Base-by-base conservation (phyloP, 805 yeast species). In the Kazachstania bromeliacearum region DNA sequence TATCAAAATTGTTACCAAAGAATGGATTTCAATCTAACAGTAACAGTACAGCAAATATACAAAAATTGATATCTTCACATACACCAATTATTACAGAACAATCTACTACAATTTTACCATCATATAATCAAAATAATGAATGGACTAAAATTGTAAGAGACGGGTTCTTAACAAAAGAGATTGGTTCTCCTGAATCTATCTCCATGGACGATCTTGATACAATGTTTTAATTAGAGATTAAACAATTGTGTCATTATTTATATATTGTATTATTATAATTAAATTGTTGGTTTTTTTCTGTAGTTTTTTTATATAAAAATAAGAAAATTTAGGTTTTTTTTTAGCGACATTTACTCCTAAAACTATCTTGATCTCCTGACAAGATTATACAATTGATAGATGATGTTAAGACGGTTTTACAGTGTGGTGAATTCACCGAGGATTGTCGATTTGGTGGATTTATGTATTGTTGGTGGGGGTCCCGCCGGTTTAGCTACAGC, bases 401-500 rank as follows among this genome's bases (percentile, higher is more conserved):
- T n/a, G 21, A 15, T 34, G 4, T 7, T 28, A 19, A 35, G 28
- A 29, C 15, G 37, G 7, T 9, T 16, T 4, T 34, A 34, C 19
- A 10, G 31, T 12, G 26, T 20, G 3, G 20, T 23, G 13, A 15
- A 27, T 14, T 31, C 29, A n/a, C 42, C 41, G 43, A 67, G 97
- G 38, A 94, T 83, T 5, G 73, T 69, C 10, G 98, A 92, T 53
- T 73, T 75, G 22, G 96, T 85, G 10, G 98, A 92, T 58, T 95
- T 92, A 16, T 83, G 94, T 51, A 85, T 92, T 35, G 95, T 92
- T 2, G 98, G 98, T 29, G 97, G 94, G 24, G 98, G 98, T 0
- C 97, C 97, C 5, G 94, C 97, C 1, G 98, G 98, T 3, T 65
- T 92, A 34, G 88, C 96, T 1, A 80, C 98, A 2, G 97, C 97